A percentile compares a stretch with the other conserved stretches of the same genome.
Evolutionary conservation across 257 asterid species (phyloP).

Genomic region (Lithospermum erythrorhizon): DNA sequence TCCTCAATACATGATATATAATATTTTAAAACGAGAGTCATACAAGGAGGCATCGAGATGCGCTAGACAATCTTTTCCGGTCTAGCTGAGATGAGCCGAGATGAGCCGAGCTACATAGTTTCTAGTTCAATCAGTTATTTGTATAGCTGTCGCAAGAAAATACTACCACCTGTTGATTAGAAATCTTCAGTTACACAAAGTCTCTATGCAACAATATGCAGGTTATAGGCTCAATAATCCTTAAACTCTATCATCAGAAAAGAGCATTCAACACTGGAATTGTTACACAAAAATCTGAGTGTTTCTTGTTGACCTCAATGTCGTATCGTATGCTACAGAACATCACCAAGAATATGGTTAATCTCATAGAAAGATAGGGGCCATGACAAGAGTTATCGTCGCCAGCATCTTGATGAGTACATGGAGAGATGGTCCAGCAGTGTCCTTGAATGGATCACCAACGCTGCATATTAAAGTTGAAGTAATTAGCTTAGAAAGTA

Average conservation of each 20-base stretch:
- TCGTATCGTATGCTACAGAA: slow-evolving; percentile 1
- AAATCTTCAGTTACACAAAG: not conserved
- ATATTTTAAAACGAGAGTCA: too few species aligned
- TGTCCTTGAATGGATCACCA: slow-evolving; percentile 98
- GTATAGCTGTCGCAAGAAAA: not conserved
- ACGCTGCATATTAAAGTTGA: slow-evolving; percentile 37
- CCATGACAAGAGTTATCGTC: slow-evolving; percentile 97
- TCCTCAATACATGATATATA: too few species aligned
- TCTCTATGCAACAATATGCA: not conserved
- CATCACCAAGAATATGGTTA: not conserved
- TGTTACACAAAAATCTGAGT: not conserved
- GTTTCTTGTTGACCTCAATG: not conserved
- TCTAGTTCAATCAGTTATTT: too few species aligned
- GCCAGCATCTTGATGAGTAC: slow-evolving; percentile 98
- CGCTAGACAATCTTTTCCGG: too few species aligned
- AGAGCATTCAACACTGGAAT: not conserved
- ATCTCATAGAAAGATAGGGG: slow-evolving; percentile 78
- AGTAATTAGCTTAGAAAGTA: slow-evolving; percentile 1
- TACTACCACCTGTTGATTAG: not conserved
- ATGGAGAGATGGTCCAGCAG: slow-evolving; percentile 97
- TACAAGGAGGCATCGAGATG: too few species aligned
- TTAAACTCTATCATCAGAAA: not conserved
- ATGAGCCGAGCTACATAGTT: too few species aligned
- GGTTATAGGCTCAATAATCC: not conserved
- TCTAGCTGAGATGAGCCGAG: too few species aligned